phyloP scores from a whole-genome alignment of 345 rosid genomes.

The Corchorus capsularis region DNA sequence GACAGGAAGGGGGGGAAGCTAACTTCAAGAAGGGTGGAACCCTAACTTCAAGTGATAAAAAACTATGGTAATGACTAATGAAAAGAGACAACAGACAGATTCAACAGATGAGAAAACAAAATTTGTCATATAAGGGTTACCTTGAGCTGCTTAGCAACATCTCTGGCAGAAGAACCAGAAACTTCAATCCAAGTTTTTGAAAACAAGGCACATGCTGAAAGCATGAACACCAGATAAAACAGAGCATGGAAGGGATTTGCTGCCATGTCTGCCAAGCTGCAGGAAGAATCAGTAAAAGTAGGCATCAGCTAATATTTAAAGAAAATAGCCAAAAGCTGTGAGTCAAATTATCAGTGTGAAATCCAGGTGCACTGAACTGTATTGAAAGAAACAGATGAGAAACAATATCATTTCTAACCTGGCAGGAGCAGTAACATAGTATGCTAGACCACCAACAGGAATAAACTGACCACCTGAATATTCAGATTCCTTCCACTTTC shows the following conservation, averaged over 20 bases:
- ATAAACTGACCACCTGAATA: slow-evolving; percentile 67
- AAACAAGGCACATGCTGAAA: slow-evolving; percentile 75
- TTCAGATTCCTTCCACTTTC: slow-evolving; percentile 76
- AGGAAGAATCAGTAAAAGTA: slow-evolving; percentile 4
- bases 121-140: slow-evolving; percentile 24
- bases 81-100: neutral
- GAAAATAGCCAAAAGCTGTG: neutral
- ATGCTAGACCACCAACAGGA: slow-evolving; percentile 77
- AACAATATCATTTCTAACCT: slow-evolving; percentile 33
- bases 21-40: too few relatives aligned
- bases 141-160: slow-evolving; percentile 86
- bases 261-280: slow-evolving; percentile 72
- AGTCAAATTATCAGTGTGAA: neutral
- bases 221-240: slow-evolving; percentile 74
- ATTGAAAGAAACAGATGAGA: neutral
- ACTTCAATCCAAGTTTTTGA: slow-evolving; percentile 86
- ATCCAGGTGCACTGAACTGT: neutral
- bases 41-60: neutral
- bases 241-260: slow-evolving; percentile 80
- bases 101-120: neutral
- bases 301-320: neutral
- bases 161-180: slow-evolving; percentile 77
- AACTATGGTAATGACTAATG: neutral
- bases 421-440: slow-evolving; percentile 71
- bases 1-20: neutral